Evolutionary conservation across 176 grass and related monocot species (phyloP), one percentile per base, ranked within the genome.

Genomic region (Raddia distichophylla): DNA sequence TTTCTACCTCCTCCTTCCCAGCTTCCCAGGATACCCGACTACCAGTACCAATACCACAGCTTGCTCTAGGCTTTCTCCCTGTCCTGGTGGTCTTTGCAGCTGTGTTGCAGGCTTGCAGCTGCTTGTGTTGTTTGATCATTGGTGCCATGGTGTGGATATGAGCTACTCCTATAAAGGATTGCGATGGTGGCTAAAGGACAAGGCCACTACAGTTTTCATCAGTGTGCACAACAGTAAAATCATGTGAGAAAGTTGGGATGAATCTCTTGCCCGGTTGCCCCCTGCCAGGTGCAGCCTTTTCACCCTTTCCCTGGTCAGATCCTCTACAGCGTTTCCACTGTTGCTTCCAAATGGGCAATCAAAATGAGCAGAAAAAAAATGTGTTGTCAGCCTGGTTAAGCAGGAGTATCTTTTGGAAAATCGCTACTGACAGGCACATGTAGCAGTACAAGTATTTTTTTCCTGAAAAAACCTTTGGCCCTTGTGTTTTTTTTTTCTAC

Each of bases 221-320:
- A 63, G 74, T 72, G 66, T 45, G 75, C 83, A 19, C 67, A 78
- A 71, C 83, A 85, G 66, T 71, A 79, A 16, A 50, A 79, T 79
- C 83, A 85, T 85, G 83, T 85, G 83, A 66, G 83, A 66, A 34
- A 8, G 60, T 52, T 73, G 59, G 56, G 59, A 49, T 60, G 37
- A 60, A 82, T 64, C 57, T 44, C 80, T 66, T 56, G 46, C 44
- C 73, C 27, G 27, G 27, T 27, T 27, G 27, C 27, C 27, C 27
- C 62, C 57, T 42, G 15, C 61, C 73, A 59, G 62, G 20, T 84
- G 73, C 54, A 67, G 57, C 17, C 64, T 48, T 85, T 71, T 43
- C 74, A 62, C 27, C 37, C 64, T 48, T 60, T 35, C 55, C 73
- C 32, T 62, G 45, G 74, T 53, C 82, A 77, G 73, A 76, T 70